A percentile compares a stretch with the other conserved stretches of the same genome.
These are phyloP conservation scores for Lepidium aucheri DNA, from an alignment of 345 rosid genomes.

Conservation along the genomic window DNA sequence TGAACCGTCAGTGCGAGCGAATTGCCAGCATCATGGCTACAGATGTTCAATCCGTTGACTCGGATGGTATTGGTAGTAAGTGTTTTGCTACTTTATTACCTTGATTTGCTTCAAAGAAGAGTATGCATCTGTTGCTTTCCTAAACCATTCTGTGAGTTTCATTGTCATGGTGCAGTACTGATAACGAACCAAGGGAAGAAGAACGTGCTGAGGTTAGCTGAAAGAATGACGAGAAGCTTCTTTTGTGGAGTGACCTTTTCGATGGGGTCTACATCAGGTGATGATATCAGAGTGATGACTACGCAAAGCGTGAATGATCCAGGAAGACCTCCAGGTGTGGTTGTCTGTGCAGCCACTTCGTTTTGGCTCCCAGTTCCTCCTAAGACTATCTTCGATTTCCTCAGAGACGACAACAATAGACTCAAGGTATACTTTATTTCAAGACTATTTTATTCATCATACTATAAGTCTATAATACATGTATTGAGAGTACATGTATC, in stretches of 20 bases:
- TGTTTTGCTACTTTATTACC: constrained; percentile 2
- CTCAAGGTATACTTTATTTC: constrained; percentile 38
- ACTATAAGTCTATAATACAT: background rate
- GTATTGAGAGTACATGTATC: background rate
- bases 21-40: constrained; percentile 63
- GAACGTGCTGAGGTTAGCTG: constrained; percentile 69
- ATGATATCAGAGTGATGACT: constrained; percentile 76
- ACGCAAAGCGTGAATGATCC: constrained; percentile 68
- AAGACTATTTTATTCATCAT: background rate
- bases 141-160: background rate
- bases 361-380: constrained; percentile 88
- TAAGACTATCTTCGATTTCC: constrained; percentile 59
- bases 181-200: constrained; percentile 58
- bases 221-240: constrained; percentile 73
- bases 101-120: background rate
- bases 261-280: constrained; percentile 60
- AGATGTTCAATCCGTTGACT: constrained; percentile 43
- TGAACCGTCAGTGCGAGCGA: constrained; percentile 79
- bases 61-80: constrained; percentile 34
- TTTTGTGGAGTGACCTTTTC: constrained; percentile 68
- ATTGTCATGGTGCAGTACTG: constrained; percentile 28
- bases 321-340: constrained; percentile 79
- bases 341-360: constrained; percentile 82
- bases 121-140: background rate
- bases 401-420: constrained; percentile 70